A percentile compares a stretch with the other conserved stretches of the same genome.
phyloP scores from a whole-genome alignment of 306 rosid genomes.

The Datisca glomerata region DNA sequence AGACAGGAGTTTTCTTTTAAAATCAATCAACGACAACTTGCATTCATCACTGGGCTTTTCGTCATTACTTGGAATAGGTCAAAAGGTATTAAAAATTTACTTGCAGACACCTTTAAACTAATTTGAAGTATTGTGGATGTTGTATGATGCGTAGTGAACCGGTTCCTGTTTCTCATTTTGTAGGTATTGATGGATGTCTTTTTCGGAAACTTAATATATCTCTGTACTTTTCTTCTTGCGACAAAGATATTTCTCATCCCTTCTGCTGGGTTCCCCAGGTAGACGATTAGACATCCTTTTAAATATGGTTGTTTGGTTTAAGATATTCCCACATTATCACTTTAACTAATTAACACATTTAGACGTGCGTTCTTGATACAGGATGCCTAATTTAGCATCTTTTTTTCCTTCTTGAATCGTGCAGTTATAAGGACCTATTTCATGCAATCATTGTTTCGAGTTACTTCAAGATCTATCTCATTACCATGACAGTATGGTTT shows the following conservation, averaged over 20 bases:
- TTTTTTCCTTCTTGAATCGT: conserved; percentile 1
- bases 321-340: neutral
- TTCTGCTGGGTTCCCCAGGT: conserved; percentile 40
- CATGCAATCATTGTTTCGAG: conserved; percentile 65
- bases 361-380: neutral
- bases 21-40: conserved; percentile 32
- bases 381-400: neutral
- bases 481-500: conserved; percentile 65
- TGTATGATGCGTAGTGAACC: neutral
- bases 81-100: conserved; percentile 32
- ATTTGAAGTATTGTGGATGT: neutral
- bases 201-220: conserved; percentile 57
- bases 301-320: neutral
- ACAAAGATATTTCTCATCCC: conserved; percentile 33
- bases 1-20: conserved; percentile 54
- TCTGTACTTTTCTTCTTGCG: conserved; percentile 41
- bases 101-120: neutral
- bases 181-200: conserved; percentile 48
- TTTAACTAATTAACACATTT: neutral
- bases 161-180: conserved; percentile 8
- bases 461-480: conserved; percentile 77
- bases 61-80: conserved; percentile 41
- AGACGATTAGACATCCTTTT: neutral
- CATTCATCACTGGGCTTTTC: conserved; percentile 32
- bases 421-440: conserved; percentile 50